phyloP scores from a whole-genome alignment of 108 stramenopile genomes.

The Skeletonema costatum region DNA sequence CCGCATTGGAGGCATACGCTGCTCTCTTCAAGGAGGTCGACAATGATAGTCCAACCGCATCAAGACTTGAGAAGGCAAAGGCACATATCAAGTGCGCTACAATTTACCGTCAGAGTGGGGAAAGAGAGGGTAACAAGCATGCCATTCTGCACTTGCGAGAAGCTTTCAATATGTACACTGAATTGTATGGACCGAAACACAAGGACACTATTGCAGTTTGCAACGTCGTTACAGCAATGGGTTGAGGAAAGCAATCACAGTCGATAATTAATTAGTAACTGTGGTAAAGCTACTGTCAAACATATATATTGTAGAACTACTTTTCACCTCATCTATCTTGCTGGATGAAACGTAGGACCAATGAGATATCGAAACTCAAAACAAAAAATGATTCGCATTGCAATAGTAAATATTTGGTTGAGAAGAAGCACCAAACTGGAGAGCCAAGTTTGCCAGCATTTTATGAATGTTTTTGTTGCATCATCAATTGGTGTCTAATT shows the following conservation, averaged over 20 bases:
- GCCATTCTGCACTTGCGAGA: constrained; percentile 81
- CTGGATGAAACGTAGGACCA: too few relatives aligned
- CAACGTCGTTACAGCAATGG: constrained; percentile 86
- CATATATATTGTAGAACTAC: background rate
- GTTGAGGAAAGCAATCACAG: constrained; percentile 61
- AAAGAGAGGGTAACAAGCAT: constrained; percentile 63
- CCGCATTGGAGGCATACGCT: constrained; percentile 77
- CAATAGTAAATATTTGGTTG: too few relatives aligned
- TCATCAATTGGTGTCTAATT: constrained; percentile 13
- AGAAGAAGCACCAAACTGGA: too few relatives aligned
- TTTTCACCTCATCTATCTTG: background rate
- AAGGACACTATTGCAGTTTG: constrained; percentile 87
- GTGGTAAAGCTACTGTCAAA: background rate
- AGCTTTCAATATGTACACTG: constrained; percentile 87
- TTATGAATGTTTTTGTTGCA: background rate
- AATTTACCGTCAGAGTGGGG: constrained; percentile 76
- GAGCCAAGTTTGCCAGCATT: too few relatives aligned
- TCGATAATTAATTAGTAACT: constrained; percentile 4
- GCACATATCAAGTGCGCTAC: constrained; percentile 90
- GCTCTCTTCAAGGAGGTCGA: constrained; percentile 73
- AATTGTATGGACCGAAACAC: constrained; percentile 78
- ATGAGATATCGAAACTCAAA: too few relatives aligned
- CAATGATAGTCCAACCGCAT: constrained; percentile 67
- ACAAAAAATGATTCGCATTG: too few relatives aligned
- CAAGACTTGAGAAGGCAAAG: constrained; percentile 84